Evolutionary conservation across 305 asterid species (phyloP).

Genomic region (Fraxinus angustifolia): DNA sequence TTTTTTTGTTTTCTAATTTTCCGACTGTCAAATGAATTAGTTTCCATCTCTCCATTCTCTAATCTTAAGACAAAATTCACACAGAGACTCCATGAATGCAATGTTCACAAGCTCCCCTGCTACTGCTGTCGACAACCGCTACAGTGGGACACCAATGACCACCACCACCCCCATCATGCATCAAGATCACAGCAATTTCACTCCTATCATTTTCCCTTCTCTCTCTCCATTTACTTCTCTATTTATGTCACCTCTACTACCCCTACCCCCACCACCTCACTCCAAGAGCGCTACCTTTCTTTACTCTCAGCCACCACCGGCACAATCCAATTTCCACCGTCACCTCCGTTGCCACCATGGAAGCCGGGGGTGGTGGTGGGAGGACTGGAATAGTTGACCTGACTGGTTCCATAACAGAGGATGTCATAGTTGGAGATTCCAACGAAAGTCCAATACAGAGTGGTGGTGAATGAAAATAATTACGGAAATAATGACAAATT

Average conservation of each 20-base stretch:
- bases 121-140: slow-evolving; percentile 8
- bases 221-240: slow-evolving; percentile 32
- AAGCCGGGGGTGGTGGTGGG: slow-evolving; percentile 29
- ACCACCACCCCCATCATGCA: slow-evolving; percentile 23
- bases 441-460: slow-evolving; percentile 39
- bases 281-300: slow-evolving; percentile 29
- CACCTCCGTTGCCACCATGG: slow-evolving; percentile 13
- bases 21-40: not conserved
- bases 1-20: not conserved
- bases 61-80: not conserved
- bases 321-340: slow-evolving; percentile 23
- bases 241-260: not conserved
- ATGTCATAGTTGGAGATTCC: slow-evolving; percentile 53
- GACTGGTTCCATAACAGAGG: slow-evolving; percentile 51
- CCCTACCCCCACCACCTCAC: slow-evolving; percentile 10
- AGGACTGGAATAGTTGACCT: slow-evolving; percentile 62
- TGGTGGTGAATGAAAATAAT: slow-evolving; percentile 29
- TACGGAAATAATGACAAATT: slow-evolving; percentile 36
- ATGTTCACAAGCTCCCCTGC: slow-evolving; percentile 24
- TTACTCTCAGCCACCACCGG: slow-evolving; percentile 17
- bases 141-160: not conserved
- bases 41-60: slow-evolving; percentile 11
- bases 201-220: slow-evolving; percentile 38
- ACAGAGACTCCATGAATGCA: slow-evolving; percentile 24
- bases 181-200: slow-evolving; percentile 39